Evolutionary conservation across 2,329 filamentous ascomycete genomes (phyloP), one percentile per base, ranked within the genome.

Genomic region (Neofusicoccum umdonicola): DNA sequence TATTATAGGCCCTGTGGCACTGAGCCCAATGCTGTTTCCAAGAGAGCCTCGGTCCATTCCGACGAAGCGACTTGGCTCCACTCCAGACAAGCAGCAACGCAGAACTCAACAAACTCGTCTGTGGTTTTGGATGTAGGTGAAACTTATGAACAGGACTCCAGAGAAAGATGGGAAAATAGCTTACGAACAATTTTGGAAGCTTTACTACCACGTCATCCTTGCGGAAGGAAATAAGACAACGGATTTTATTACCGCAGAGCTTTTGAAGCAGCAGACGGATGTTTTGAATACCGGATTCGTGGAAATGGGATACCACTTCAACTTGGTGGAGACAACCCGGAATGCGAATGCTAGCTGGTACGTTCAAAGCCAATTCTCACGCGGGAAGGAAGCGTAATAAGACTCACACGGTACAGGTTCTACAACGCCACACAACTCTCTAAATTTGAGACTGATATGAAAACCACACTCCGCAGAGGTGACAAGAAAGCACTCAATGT

Each of bases 321-420:
- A 74, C 31, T 76, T 83, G 45, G 73, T 78, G 19, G 75, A 75
- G 62, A 81, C 74, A 19, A 78, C 79, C 63, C 80, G 76, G 67
- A 83, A 82, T 41, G 72, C 83, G 69, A 84, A 85, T 75, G 44
- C 72, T 19, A 72, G 73, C 69, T 85, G 82, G 81, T 62, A 2
- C 27, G 6, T 6, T 37, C 11, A 12, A 2, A 6, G 2, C 6
- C 50, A 3, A 0, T 39, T n/a, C 34, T 3, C 27, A 31, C 27
- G 4, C 27, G 6, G 27, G 27, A 2, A 19, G 50, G 35, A 9
- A 3, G 5, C 17, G 27, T 6, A 52, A 11, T 27, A n/a, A 13
- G 6, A 19, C 51, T 54, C 1, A 54, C 9, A 7, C 17, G 1
- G 7, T 7, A 0, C 8, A 58, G 54, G 54, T 58, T 58, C 15